phyloP scores from a whole-genome alignment of 495 filamentous ascomycete species.

The Evansstolkia leycettana region DNA sequence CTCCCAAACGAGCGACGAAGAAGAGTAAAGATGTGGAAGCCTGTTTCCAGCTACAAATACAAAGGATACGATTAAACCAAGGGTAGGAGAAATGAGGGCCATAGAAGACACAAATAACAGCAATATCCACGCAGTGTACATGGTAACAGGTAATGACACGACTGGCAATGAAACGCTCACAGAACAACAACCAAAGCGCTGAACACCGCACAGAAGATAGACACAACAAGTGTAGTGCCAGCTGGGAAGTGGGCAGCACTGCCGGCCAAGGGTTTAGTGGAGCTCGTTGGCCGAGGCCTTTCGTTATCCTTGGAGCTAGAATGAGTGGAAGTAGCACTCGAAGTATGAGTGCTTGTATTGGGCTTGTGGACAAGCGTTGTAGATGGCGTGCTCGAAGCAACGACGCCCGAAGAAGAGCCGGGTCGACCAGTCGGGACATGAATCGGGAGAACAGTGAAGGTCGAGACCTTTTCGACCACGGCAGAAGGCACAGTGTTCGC shows the following conservation, averaged over 20 bases:
- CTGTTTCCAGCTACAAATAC: slow-evolving; percentile 1
- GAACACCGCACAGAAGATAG: not conserved
- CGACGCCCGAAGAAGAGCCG: not conserved
- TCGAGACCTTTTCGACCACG: not conserved
- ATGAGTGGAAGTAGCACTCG: no score
- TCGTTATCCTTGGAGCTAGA: no score
- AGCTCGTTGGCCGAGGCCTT: not conserved
- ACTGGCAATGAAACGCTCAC: not conserved
- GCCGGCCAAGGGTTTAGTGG: not conserved
- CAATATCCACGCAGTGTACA: not conserved
- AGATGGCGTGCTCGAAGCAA: not conserved
- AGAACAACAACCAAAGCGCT: no score
- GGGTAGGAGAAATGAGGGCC: not conserved
- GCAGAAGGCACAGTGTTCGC: no score
- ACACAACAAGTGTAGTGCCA: not conserved
- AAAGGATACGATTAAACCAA: not conserved
- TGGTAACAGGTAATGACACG: not conserved
- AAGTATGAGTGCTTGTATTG: not conserved
- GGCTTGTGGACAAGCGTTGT: not conserved
- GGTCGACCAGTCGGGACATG: not conserved
- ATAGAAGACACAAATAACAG: not conserved
- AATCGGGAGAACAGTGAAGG: not conserved
- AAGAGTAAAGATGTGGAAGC: not conserved
- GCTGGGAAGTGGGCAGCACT: not conserved
- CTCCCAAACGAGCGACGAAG: not conserved